Evolutionary conservation across 2,329 filamentous ascomycete species (phyloP), one percentile per base, ranked within the genome.

Genomic region (Aureobasidium sp.): DNA sequence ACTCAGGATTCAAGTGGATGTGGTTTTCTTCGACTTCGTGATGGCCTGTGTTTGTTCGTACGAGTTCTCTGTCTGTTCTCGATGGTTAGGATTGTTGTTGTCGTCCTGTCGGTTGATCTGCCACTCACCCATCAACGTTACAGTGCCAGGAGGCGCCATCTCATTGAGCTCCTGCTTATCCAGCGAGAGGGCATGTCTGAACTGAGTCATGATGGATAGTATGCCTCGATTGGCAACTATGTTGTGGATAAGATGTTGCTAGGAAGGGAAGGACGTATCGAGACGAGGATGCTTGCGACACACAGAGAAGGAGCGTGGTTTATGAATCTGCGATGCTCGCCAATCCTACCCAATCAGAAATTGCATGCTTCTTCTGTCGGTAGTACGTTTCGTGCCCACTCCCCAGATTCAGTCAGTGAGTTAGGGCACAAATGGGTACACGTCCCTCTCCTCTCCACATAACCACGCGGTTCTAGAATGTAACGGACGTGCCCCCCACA

Each of bases 91-190:
- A n/a, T 35, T 49, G 27, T 25, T 54, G 21, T 13, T 53, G 5
- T 21, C 15, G 21, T 40, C 7, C 10, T 17, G n/a, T n/a, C 9
- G 10, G 9, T 27, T n/a, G 13, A 4, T 38, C 19, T n/a, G 35
- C 45, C 27, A 60, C 69, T 47, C 67, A 74, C 74, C 74, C 47
- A 76, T 68, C 11, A 76, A 67, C 21, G 67, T 68, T 3, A 70
- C 66, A 11, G 74, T 77, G 15, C 74, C 74, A 19, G 74, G 74
- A 5, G 74, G 74, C 57, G 69, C 71, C 9, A 71, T 71, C 59
- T 70, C 69, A 27, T 64, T 67, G 11, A 76, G 69, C 61, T 76
- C 71, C 27, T 70, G 66, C 60, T 76, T 75, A 1, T 74, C 72
- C 17, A 76, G 64, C 11, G 66, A 66, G 60, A 76, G 75, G 0